Evolutionary conservation across 1,284 basidiomycete species (phyloP).

Genomic region (Ceratobasidium sp.): DNA sequence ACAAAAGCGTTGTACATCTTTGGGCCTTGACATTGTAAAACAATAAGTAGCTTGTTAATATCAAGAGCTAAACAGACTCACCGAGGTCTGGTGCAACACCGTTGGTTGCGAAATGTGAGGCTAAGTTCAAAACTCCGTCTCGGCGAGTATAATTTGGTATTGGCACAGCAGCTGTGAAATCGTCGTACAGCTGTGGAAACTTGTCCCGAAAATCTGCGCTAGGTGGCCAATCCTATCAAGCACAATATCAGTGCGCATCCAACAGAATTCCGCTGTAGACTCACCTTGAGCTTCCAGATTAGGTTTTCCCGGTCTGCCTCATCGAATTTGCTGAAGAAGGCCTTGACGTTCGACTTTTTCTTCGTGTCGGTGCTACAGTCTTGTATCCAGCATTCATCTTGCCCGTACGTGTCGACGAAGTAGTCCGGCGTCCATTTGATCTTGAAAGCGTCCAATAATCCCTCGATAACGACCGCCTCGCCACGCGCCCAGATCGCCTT

Average conservation of each 20-base stretch:
- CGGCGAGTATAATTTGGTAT: slow-evolving; percentile 89
- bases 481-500: slow-evolving; percentile 79
- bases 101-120: slow-evolving; percentile 88
- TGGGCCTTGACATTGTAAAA: slow-evolving; percentile 53
- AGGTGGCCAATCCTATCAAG: slow-evolving; percentile 88
- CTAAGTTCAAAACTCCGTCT: slow-evolving; percentile 90
- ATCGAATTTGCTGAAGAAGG: slow-evolving; percentile 88
- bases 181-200: slow-evolving; percentile 88
- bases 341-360: slow-evolving; percentile 73
- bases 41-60: neutral
- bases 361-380: slow-evolving; percentile 83
- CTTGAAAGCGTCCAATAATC: slow-evolving; percentile 72
- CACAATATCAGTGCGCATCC: neutral
- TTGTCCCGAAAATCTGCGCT: slow-evolving; percentile 85
- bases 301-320: slow-evolving; percentile 68
- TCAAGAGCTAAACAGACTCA: slow-evolving; percentile 29
- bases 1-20: slow-evolving; percentile 59
- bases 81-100: slow-evolving; percentile 91
- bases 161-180: slow-evolving; percentile 87
- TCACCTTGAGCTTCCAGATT: slow-evolving; percentile 87
- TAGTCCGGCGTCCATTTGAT: slow-evolving; percentile 85
- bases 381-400: slow-evolving; percentile 79
- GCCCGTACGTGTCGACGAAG: slow-evolving; percentile 79
- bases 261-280: slow-evolving; percentile 46
- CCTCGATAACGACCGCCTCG: slow-evolving; percentile 81